Conservation (phyloP, 1,139 yeast species). For the Hansenula anomala region DNA sequence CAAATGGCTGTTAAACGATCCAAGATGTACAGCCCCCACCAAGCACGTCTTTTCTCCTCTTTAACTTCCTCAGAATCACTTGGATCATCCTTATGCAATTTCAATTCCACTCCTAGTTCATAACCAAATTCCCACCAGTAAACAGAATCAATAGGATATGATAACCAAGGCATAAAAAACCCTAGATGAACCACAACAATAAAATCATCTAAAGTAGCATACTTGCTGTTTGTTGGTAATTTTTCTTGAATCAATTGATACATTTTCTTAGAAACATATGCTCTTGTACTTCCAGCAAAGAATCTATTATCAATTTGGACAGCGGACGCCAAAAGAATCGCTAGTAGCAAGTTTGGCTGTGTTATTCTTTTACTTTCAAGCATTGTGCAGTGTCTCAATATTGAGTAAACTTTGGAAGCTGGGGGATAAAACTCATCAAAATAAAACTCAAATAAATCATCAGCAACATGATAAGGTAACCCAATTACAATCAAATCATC, state of each 20-base stretch:
- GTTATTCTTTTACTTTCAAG: slow-evolving; percentile 23
- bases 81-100: slow-evolving; percentile 20
- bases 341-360: slow-evolving; percentile 28
- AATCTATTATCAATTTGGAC: slow-evolving; percentile 33
- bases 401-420: slow-evolving; percentile 23
- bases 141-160: slow-evolving; percentile 33
- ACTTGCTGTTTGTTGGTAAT: slow-evolving; percentile 5
- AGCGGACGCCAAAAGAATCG: slow-evolving; percentile 31
- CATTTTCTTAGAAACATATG: slow-evolving; percentile 12
- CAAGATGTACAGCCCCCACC: slow-evolving; percentile 37
- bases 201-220: slow-evolving; percentile 32
- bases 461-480: slow-evolving; percentile 29
- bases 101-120: slow-evolving; percentile 25
- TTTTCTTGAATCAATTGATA: slow-evolving; percentile 15
- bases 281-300: slow-evolving; percentile 25
- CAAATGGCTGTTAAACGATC: slow-evolving; percentile 37
- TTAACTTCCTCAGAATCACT: slow-evolving; percentile 26
- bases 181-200: slow-evolving; percentile 33
- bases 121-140: slow-evolving; percentile 36
- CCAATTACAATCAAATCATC: slow-evolving; percentile 18
- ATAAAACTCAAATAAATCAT: slow-evolving; percentile 31
- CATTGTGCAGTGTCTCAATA: slow-evolving; percentile 26
- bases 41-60: slow-evolving; percentile 36
- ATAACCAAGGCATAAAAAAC: slow-evolving; percentile 34
- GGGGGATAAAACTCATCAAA: slow-evolving; percentile 23